Base-by-base conservation (phyloP, 768 basidiomycete species). In the Asterophora parasitica region DNA sequence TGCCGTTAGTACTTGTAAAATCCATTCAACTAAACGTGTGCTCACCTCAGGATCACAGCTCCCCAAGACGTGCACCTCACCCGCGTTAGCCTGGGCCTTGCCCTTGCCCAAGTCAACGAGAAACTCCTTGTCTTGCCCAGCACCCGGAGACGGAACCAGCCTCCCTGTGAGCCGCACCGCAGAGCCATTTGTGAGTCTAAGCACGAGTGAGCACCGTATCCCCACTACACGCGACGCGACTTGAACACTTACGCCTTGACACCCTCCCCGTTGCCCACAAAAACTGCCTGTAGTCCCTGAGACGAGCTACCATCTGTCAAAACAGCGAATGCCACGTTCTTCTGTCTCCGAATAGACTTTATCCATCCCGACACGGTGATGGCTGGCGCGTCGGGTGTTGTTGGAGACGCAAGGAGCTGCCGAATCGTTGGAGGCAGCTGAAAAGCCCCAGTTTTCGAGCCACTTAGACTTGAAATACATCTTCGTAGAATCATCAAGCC, bases 311-410 rank as follows among this genome's bases (percentile, higher is more conserved):
- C 93, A 65, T 96, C 93, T 35, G 78, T 82, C 46, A 95, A 66
- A 38, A 85, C 81, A 10, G 83, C 85, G 61, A 96, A 97, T 2
- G 89, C 76, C n/a, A 92, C 75, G 42, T 83, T 82, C 71, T 95
- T 95, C 68, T 95, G 92, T 34, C 81, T 78, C 34, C 92, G 77
- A 33, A 94, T 77, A 2, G 88, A 90, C 57, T 85, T 85, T 47
- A 97, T 74, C 90, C 91, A 95, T 43, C 89, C 93, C 35, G 82
- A 79, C 8, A 94, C 75, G 13, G 72, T 72, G 0, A 74, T 61
- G 1, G 51, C 19, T 41, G 34, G 46, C 23, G 44, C 46, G 31
- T 44, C 50, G 23, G 40, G 26, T 27, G 39, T 27, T 7, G 28
- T 10, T 23, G 42, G 46, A 13, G 33, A 26, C 17, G 49, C 44